Conservation (phyloP, 192 early-diverging fungal species). For the Backusella sp. region DNA sequence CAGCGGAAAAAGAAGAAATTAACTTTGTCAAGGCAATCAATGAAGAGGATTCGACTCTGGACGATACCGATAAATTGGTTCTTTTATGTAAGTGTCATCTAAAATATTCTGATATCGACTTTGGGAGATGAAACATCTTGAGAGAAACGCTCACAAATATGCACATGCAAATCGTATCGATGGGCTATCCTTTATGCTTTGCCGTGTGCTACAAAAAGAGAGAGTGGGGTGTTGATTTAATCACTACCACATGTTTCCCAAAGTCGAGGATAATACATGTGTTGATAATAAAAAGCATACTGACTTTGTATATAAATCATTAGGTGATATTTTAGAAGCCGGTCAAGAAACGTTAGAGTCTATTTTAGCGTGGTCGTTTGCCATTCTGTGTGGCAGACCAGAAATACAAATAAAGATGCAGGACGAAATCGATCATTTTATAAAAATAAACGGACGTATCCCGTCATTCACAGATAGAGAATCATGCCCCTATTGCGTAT, state of each 20-base stretch:
- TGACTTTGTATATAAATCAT: neutral
- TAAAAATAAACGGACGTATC: neutral
- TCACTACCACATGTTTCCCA: neutral
- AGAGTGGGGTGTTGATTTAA: neutral
- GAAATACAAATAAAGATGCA: conserved; percentile 15
- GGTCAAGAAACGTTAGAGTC: neutral
- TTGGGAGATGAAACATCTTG: neutral
- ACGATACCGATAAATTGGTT: neutral
- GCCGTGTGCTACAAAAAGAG: too few species aligned
- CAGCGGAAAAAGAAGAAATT: neutral
- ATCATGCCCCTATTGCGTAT: neutral
- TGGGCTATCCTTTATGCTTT: too few species aligned
- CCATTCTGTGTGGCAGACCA: conserved; percentile 9
- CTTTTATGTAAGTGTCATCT: neutral
- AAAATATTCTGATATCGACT: neutral
- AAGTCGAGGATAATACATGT: neutral
- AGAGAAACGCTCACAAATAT: too few species aligned
- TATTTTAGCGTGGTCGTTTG: conserved; percentile 15
- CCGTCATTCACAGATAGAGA: conserved; percentile 1
- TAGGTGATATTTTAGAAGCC: neutral
- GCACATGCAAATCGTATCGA: too few species aligned
- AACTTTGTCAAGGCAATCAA: neutral
- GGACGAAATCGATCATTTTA: conserved; percentile 9
- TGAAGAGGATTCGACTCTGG: neutral
- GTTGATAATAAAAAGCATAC: neutral